Evolutionary conservation across 2,329 filamentous ascomycete genomes (phyloP), one percentile per base, ranked within the genome.

Genomic region (Orbilia ellipsospora): DNA sequence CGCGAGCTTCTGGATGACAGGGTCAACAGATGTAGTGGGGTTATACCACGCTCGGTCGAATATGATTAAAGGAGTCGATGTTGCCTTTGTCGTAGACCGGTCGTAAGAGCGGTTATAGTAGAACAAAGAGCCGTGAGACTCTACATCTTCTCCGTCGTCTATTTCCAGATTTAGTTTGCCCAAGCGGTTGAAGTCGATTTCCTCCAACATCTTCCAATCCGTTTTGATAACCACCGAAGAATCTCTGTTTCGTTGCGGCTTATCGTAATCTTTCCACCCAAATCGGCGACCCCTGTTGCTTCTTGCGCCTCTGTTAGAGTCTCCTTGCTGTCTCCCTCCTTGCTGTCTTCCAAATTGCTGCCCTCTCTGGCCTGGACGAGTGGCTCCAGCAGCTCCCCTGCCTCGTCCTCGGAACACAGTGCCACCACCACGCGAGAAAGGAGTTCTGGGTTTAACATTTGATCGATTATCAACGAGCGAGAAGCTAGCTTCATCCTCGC

Each of bases 241-340:
- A 85, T 99, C 95, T 76, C 95, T 92, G 84, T 96, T 97, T 81
- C 95, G 90, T 83, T 94, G 89, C 76, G 95, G 95, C 89, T 98
- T 98, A 86, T 99, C 95, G 82, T 93, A 97, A 83, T 99, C 95
- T 85, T 95, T 96, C 94, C 95, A 98, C 82, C 95, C 95, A 81
- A 97, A 97, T 80, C 95, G 90, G 79, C 95, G 90, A 76, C 92
- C 90, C 78, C 91, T 86, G 54, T 89, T 89, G 80, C 90, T 89
- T 65, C 90, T 87, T 63, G 87, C 90, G 75, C 87, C 86, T 77
- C 90, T 87, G 81, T 88, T 88, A 80, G 95, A 91, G 81, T 93
- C 92, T 79, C 87, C 87, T 78, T 88, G 87, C 79, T 88, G 86
- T 81, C 92, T 89, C 64, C 89, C 90, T 80, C 89, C 87, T 78